Conservation (phyloP, 108 stramenopile genomes). For the Nitzschia sp. region DNA sequence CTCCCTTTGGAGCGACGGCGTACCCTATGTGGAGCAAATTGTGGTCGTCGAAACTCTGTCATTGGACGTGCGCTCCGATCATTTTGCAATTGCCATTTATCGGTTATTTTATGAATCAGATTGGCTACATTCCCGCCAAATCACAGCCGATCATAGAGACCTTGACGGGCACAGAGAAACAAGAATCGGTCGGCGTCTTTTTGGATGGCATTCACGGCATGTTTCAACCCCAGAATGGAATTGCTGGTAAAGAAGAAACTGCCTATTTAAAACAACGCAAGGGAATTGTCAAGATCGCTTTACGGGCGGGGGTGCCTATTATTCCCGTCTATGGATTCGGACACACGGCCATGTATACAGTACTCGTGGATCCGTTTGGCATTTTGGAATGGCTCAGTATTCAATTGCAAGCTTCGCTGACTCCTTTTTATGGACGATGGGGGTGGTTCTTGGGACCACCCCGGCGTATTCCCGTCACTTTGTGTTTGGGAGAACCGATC, state of each 20-base stretch:
- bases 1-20: conserved; percentile 60
- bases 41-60: conserved; percentile 56
- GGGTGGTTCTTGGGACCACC: conserved; percentile 75
- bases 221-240: too few species aligned
- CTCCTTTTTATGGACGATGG: conserved; percentile 65
- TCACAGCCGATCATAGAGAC: conserved; percentile 52
- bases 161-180: conserved; percentile 54
- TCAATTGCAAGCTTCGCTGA: conserved; percentile 36
- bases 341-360: conserved; percentile 51
- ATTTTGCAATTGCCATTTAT: conserved; percentile 56
- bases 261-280: conserved; percentile 56
- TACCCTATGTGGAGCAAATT: conserved; percentile 72
- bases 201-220: conserved; percentile 76
- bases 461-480: conserved; percentile 33
- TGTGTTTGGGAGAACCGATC: conserved; percentile 65
- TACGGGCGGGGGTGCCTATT: conserved; percentile 56
- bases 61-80: conserved; percentile 68
- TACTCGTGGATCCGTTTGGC: conserved; percentile 70
- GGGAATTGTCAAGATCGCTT: conserved; percentile 73
- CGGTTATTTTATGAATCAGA: conserved; percentile 40
- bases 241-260: conserved; percentile 38
- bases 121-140: conserved; percentile 79
- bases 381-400: conserved; percentile 45
- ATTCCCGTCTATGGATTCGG: conserved; percentile 74
- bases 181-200: conserved; percentile 66